Evolutionary conservation across 1,284 basidiomycete species (phyloP), one percentile per base, ranked within the genome.

Genomic region (Pterula multifida): DNA sequence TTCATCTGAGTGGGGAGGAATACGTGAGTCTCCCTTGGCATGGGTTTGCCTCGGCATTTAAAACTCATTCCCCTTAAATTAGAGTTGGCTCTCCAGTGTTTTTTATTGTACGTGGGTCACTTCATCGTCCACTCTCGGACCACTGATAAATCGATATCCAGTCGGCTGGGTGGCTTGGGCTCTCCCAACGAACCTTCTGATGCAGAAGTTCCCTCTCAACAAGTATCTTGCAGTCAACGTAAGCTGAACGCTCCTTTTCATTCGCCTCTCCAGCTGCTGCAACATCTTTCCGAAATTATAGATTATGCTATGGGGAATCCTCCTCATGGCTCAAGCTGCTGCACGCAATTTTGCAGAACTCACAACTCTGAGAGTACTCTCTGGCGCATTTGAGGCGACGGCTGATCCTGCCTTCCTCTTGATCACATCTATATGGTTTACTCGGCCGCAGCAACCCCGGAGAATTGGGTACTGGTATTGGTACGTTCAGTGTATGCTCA

Each of bases 111-210:
- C 4, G 60, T 57, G 32, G 9, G 15, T 35, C 35, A 0, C 3
- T 17, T 47, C 22, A 32, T 6, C 28, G 28, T 32, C 6, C 6
- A 6, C 15, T 32, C 15, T 32, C 15, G 28, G 28, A 32, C 6
- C 28, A n/a, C n/a, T n/a, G n/a, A n/a, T n/a, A n/a, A n/a, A n/a
- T n/a, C n/a, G n/a, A n/a, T n/a, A n/a, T 4, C 1, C 45, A 61
- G 58, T 71, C 48, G 70, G 71, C 21, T 70, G 68, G 68, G 53
- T 73, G 3, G 63, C 57, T 1, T 72, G 70, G 70, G 70, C 70
- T 0, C 63, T 73, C 45, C 72, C 72, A 0, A 67, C 69, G 9
- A 73, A 73, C 56, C 48, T 73, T 26, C 55, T 73, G 47, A 69
- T 73, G 66, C 70, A 72, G 52, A 63, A 65, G 32, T 68, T 61